These are phyloP conservation scores for Petunia secreta DNA, from an alignment of 257 asterid genomes.

Conservation along the genomic window DNA sequence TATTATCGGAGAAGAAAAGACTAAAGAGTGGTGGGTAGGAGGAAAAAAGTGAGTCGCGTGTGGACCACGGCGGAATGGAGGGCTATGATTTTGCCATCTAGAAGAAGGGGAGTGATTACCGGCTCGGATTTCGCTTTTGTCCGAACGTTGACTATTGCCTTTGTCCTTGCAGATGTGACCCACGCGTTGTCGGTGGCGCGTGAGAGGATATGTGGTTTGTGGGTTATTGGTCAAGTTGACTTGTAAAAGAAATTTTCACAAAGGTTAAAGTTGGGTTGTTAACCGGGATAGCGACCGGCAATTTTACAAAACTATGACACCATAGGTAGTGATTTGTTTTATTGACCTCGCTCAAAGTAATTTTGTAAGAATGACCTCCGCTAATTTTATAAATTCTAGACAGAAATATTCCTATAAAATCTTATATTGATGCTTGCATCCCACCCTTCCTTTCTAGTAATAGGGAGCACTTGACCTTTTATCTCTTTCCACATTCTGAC, in stretches of 20 bases:
- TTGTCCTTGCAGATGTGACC: neutral
- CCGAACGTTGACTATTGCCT: neutral
- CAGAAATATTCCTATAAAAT: too few relatives aligned
- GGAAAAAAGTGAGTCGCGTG: conserved; percentile 32
- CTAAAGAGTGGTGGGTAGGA: conserved; percentile 25
- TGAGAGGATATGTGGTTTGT: neutral
- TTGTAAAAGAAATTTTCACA: neutral
- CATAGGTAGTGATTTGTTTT: too few relatives aligned
- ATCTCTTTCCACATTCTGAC: too few relatives aligned
- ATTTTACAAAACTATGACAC: too few relatives aligned
- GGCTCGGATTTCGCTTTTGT: conserved; percentile 30
- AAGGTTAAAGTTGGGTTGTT: too few relatives aligned
- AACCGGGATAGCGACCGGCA: too few relatives aligned
- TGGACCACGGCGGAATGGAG: conserved; percentile 17
- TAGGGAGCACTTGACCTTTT: too few relatives aligned
- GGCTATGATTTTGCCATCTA: neutral
- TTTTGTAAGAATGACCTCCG: too few relatives aligned
- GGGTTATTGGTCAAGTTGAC: neutral
- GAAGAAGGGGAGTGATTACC: conserved; percentile 9
- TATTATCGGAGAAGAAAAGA: conserved; percentile 26
- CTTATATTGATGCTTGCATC: too few relatives aligned
- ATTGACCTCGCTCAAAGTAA: too few relatives aligned
- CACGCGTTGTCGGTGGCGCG: conserved; percentile 46
- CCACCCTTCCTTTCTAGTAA: too few relatives aligned
- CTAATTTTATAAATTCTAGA: too few relatives aligned